phyloP scores from a whole-genome alignment of 2,329 filamentous ascomycete genomes.

The Hypomyces rosellus region DNA sequence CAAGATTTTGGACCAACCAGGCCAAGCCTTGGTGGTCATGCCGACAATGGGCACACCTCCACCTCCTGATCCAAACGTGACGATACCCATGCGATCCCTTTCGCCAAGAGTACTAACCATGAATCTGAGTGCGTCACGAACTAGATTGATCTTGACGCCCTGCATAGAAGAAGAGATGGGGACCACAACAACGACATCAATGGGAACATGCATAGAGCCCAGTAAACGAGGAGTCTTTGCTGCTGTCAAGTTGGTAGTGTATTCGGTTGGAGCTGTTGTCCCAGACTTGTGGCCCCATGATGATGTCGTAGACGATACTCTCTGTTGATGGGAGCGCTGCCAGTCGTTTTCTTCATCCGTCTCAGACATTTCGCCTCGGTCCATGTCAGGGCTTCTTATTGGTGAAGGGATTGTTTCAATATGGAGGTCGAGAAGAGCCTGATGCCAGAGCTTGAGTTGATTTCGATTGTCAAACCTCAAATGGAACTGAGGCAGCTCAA shows the following conservation, averaged over 20 bases:
- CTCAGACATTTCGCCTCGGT: constrained; percentile 70
- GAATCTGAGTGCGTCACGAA: constrained; percentile 87
- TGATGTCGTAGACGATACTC: constrained; percentile 77
- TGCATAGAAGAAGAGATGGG: constrained; percentile 98
- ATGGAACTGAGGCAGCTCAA: constrained; percentile 89
- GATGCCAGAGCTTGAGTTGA: constrained; percentile 86
- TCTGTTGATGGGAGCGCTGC: constrained; percentile 58
- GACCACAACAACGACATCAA: constrained; percentile 94
- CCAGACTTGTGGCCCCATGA: constrained; percentile 77
- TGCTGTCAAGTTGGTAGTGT: constrained; percentile 68
- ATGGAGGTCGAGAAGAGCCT: constrained; percentile 78
- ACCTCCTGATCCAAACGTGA: constrained; percentile 91
- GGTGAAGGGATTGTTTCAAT: constrained; percentile 54
- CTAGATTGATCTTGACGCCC: constrained; percentile 93
- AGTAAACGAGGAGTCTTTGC: constrained; percentile 33
- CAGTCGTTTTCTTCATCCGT: constrained; percentile 78
- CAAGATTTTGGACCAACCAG: constrained; percentile 81
- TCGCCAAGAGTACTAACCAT: constrained; percentile 86
- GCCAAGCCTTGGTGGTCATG: constrained; percentile 95
- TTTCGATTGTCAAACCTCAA: constrained; percentile 78
- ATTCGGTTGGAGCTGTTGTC: constrained; percentile 86
- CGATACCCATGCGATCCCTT: constrained; percentile 90
- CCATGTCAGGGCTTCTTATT: constrained; percentile 67
- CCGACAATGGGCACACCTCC: constrained; percentile 94
- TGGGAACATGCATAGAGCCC: constrained; percentile 71